Conservation (phyloP, 2,329 filamentous ascomycete species). For the Aspergillus arachidicola region DNA sequence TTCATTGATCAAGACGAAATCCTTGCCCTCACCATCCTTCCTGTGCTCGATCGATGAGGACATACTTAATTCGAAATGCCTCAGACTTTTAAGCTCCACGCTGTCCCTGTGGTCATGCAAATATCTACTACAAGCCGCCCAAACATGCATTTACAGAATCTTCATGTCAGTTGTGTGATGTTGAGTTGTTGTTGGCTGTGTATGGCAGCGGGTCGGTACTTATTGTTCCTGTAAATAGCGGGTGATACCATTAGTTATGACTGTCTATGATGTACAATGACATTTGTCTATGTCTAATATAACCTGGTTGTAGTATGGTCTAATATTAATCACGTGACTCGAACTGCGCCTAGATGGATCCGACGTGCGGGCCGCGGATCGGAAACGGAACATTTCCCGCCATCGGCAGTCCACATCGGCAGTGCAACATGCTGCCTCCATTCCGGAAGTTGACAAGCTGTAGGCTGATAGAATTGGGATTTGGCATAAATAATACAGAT, state of each 20-base stretch:
- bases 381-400: conserved; percentile 19
- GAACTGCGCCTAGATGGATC: neutral
- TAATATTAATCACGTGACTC: neutral
- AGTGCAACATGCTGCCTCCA: conserved; percentile 12
- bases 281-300: neutral
- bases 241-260: conserved; percentile 26
- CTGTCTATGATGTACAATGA: conserved; percentile 5
- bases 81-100: neutral
- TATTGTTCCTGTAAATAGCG: conserved; percentile 26
- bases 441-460: neutral
- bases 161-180: conserved; percentile 1
- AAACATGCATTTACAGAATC: neutral
- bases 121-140: neutral
- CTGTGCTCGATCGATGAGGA: neutral
- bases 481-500: neutral
- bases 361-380: conserved; percentile 25
- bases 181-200: conserved; percentile 17
- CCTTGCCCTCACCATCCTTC: too few relatives aligned
- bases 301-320: too few relatives aligned
- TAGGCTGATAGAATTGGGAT: neutral
- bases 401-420: conserved; percentile 21
- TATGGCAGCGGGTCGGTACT: conserved; percentile 22
- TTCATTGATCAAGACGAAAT: neutral
- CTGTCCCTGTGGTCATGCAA: neutral
- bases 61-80: neutral